Evolutionary conservation across 495 filamentous ascomycete species (phyloP).

Genomic region (Xylaria palmicola): DNA sequence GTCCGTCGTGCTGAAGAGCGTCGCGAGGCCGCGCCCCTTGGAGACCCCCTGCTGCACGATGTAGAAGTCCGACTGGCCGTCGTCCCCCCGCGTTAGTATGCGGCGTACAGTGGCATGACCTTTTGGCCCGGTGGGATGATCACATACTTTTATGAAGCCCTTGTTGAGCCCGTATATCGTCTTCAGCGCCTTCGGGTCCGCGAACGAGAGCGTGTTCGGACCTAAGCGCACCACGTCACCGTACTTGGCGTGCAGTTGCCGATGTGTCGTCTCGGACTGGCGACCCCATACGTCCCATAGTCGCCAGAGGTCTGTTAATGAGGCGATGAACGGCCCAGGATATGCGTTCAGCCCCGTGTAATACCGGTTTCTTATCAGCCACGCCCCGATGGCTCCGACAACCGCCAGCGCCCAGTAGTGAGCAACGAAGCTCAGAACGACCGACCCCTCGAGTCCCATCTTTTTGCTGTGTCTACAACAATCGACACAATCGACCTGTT

Average conservation of each 20-base stretch:
- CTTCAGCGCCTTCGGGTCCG: slow-evolving; percentile 65
- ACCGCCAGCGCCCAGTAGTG: slow-evolving; percentile 50
- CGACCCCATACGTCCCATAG: slow-evolving; percentile 63
- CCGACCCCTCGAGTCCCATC: slow-evolving; percentile 19
- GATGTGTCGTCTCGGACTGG: slow-evolving; percentile 64
- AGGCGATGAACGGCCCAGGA: slow-evolving; percentile 66
- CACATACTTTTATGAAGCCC: slow-evolving; percentile 69
- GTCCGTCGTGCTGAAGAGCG: slow-evolving; percentile 77
- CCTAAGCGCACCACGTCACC: slow-evolving; percentile 70
- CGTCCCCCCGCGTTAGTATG: no score
- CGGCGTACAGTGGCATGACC: no score
- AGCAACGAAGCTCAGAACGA: slow-evolving; percentile 36
- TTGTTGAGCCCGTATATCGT: slow-evolving; percentile 80
- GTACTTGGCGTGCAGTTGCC: slow-evolving; percentile 65
- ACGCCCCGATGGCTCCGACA: slow-evolving; percentile 32
- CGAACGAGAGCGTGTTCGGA: slow-evolving; percentile 65
- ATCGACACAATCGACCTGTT: neutral
- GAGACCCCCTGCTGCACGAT: slow-evolving; percentile 64
- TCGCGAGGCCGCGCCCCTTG: slow-evolving; percentile 62
- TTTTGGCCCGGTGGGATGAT: slow-evolving; percentile 6
- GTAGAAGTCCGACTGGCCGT: slow-evolving; percentile 64
- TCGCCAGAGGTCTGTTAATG: slow-evolving; percentile 68
- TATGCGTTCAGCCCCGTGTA: slow-evolving; percentile 61
- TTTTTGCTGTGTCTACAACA: slow-evolving; percentile 13
- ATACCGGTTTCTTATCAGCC: slow-evolving; percentile 57